These are phyloP conservation scores for Alternaria triticimaculans DNA, from an alignment of 2,329 filamentous ascomycete species.

Conservation along the genomic window DNA sequence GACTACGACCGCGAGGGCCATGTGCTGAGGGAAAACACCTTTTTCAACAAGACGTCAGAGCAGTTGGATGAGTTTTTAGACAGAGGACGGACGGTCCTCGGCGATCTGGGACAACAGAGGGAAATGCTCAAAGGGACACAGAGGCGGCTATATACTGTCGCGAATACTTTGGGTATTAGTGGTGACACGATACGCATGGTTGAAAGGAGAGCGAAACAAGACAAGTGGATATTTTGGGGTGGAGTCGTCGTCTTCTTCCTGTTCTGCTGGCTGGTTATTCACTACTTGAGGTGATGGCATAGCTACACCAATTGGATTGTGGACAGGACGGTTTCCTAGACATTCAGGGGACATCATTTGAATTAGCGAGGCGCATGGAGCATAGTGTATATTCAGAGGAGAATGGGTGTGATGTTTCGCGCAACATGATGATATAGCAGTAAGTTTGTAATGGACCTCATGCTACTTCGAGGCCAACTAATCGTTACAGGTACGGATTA, in stretches of 20 bases:
- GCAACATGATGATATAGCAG: neutral
- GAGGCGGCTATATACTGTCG: slow-evolving; percentile 86
- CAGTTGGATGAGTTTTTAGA: slow-evolving; percentile 95
- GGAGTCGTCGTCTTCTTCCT: slow-evolving; percentile 85
- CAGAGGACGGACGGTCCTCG: slow-evolving; percentile 85
- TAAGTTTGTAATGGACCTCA: neutral
- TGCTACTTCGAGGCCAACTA: neutral
- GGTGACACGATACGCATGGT: slow-evolving; percentile 98
- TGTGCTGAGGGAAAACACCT: slow-evolving; percentile 86
- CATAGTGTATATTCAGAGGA: neutral
- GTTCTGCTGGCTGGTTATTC: slow-evolving; percentile 91
- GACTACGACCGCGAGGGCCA: slow-evolving; percentile 78
- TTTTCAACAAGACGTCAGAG: slow-evolving; percentile 80
- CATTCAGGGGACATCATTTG: neutral
- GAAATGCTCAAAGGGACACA: slow-evolving; percentile 97
- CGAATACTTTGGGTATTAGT: slow-evolving; percentile 90
- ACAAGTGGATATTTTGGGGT: slow-evolving; percentile 97
- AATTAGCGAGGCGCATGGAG: neutral
- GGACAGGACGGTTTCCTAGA: neutral
- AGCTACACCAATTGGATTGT: neutral
- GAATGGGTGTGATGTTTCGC: neutral
- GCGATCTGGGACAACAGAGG: slow-evolving; percentile 85
- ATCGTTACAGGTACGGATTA: neutral
- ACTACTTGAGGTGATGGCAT: slow-evolving; percentile 69
- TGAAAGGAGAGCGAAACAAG: slow-evolving; percentile 86